Conservation (phyloP, 441 rosid genomes). For the Croton laevigatus region DNA sequence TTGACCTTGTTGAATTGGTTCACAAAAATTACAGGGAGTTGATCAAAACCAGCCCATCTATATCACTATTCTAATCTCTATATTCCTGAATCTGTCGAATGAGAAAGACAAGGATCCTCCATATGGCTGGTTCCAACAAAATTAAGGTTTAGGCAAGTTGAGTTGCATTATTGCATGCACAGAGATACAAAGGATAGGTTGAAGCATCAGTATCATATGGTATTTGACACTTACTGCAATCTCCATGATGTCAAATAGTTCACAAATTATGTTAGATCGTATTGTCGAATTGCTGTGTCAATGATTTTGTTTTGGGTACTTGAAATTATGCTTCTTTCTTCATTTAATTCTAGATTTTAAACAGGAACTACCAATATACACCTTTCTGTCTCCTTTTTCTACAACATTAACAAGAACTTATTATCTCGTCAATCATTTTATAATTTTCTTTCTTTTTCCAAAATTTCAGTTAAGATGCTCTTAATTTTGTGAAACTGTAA, state of each 20-base stretch:
- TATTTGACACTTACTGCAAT: background rate
- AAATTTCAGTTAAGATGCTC: slow-evolving; percentile 5
- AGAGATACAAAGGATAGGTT: background rate
- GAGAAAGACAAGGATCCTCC: background rate
- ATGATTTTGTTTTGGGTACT: background rate
- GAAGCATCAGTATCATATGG: background rate
- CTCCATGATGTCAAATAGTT: background rate
- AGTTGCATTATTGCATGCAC: background rate
- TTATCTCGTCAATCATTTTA: background rate
- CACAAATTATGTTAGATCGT: background rate
- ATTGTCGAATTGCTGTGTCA: background rate
- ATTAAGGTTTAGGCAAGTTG: background rate
- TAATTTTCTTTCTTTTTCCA: background rate
- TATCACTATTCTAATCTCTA: background rate
- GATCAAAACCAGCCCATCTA: background rate
- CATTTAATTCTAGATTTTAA: slow-evolving; percentile 1
- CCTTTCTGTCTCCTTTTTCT: background rate
- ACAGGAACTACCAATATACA: background rate
- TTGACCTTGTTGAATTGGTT: background rate
- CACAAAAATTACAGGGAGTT: background rate
- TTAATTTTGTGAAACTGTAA: background rate
- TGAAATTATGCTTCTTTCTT: slow-evolving; percentile 5
- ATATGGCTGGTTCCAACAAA: background rate
- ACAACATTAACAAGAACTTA: background rate
- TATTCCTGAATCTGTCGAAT: background rate